Conservation (phyloP, 2,329 filamentous ascomycete genomes). For the Penicillium sp. region DNA sequence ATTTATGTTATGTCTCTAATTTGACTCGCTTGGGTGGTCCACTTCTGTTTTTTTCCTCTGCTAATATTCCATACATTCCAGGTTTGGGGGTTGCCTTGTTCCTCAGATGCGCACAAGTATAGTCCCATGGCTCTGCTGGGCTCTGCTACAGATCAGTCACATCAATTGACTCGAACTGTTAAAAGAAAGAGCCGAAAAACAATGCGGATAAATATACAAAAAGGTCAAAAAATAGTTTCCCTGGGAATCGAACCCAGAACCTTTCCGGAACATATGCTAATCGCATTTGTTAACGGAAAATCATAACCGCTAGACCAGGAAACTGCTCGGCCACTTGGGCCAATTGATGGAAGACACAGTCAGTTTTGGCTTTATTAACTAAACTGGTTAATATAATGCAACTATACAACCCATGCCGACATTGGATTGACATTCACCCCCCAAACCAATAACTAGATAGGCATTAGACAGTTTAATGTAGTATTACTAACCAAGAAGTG, state of each 20-base stretch:
- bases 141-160: not conserved
- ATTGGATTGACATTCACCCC: not conserved
- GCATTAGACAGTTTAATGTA: not conserved
- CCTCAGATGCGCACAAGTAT: not conserved
- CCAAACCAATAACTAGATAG: not conserved
- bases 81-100: not conserved
- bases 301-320: conserved; percentile 15
- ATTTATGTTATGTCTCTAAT: conserved; percentile 4
- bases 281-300: conserved; percentile 14
- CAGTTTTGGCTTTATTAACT: not conserved
- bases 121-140: not conserved
- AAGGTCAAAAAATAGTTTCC: conserved; percentile 8
- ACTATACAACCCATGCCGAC: not conserved
- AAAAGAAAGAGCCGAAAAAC: not conserved
- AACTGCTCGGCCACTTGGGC: conserved; percentile 1
- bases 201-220: not conserved
- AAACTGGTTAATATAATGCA: rapidly evolving
- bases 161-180: not conserved
- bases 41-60: not conserved
- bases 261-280: conserved; percentile 9
- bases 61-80: not conserved
- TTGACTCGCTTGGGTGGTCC: not conserved
- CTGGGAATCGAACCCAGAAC: conserved; percentile 16
- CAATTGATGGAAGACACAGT: not conserved
- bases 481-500: not conserved